These are phyloP conservation scores for Phytophthora sansomeana DNA, from an alignment of 352 stramenopile species.

Conservation along the genomic window DNA sequence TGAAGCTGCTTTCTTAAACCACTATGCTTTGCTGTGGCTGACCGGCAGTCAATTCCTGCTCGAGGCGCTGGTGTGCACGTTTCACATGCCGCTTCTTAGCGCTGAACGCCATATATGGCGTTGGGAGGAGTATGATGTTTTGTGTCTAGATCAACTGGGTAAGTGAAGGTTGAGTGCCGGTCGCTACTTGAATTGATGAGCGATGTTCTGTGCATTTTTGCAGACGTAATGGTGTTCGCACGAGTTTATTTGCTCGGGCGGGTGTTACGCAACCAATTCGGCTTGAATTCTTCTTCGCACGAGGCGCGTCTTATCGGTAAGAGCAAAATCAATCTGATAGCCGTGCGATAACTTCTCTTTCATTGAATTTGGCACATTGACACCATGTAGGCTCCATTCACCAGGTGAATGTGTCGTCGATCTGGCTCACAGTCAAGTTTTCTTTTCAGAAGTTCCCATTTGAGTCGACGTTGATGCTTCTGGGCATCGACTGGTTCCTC, in stretches of 20 bases:
- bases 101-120: slow-evolving; percentile 40
- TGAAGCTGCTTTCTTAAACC: neutral
- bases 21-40: neutral
- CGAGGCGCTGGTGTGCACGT: slow-evolving; percentile 48
- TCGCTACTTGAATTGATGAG: neutral
- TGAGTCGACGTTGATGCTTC: slow-evolving; percentile 41
- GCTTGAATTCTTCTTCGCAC: slow-evolving; percentile 46
- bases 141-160: slow-evolving; percentile 68
- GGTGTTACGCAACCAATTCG: slow-evolving; percentile 57
- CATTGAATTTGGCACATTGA: neutral
- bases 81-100: slow-evolving; percentile 50
- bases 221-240: slow-evolving; percentile 58
- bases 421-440: slow-evolving; percentile 74
- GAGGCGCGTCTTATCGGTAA: slow-evolving; percentile 51
- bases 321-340: neutral
- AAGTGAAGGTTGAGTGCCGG: neutral
- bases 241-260: slow-evolving; percentile 66
- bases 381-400: slow-evolving; percentile 49
- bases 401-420: slow-evolving; percentile 59
- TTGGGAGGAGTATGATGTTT: slow-evolving; percentile 32
- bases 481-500: slow-evolving; percentile 62
- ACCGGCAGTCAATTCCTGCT: slow-evolving; percentile 46
- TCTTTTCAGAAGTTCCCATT: slow-evolving; percentile 61
- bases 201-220: neutral
- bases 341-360: neutral